Evolutionary conservation across 805 yeast species (phyloP).

Genomic region (Candida ortonii): DNA sequence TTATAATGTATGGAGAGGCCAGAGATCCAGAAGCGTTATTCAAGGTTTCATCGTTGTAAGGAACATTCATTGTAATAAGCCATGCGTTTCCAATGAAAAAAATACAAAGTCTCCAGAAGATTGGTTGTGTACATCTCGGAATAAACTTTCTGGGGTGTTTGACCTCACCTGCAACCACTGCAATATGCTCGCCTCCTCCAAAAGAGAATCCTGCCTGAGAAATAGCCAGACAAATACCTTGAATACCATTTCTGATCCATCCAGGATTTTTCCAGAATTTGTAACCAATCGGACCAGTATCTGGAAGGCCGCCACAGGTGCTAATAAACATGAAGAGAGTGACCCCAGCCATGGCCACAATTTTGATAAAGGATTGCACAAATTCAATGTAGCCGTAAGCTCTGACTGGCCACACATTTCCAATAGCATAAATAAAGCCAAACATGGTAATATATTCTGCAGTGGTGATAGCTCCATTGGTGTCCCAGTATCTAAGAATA

Average conservation of each 20-base stretch:
- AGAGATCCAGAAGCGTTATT: conserved; percentile 45
- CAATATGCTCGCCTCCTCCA: conserved; percentile 60
- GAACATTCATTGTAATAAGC: conserved; percentile 58
- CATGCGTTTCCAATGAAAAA: conserved; percentile 49
- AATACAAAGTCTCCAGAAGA: conserved; percentile 51
- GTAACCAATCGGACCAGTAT: conserved; percentile 47
- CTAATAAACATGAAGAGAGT: conserved; percentile 49
- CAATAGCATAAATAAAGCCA: conserved; percentile 41
- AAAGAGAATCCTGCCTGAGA: conserved; percentile 59
- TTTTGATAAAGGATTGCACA: conserved; percentile 48
- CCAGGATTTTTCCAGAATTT: conserved; percentile 55
- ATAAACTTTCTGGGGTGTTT: conserved; percentile 53
- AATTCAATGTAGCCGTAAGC: conserved; percentile 47
- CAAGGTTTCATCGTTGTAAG: conserved; percentile 46
- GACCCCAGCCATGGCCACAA: conserved; percentile 53
- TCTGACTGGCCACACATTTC: conserved; percentile 30
- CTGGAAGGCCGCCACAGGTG: conserved; percentile 41
- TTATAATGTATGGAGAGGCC: conserved; percentile 71
- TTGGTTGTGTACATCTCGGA: conserved; percentile 55
- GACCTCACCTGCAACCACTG: conserved; percentile 58
- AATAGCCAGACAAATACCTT: conserved; percentile 55
- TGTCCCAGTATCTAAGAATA: conserved; percentile 59
- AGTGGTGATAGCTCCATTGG: conserved; percentile 41
- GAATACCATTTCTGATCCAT: conserved; percentile 50
- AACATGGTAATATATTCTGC: conserved; percentile 58